A percentile compares a stretch with the other conserved stretches of the same genome.
Evolutionary conservation across 495 filamentous ascomycete species (phyloP).

Genomic region (Aspergillus cavernicola): DNA sequence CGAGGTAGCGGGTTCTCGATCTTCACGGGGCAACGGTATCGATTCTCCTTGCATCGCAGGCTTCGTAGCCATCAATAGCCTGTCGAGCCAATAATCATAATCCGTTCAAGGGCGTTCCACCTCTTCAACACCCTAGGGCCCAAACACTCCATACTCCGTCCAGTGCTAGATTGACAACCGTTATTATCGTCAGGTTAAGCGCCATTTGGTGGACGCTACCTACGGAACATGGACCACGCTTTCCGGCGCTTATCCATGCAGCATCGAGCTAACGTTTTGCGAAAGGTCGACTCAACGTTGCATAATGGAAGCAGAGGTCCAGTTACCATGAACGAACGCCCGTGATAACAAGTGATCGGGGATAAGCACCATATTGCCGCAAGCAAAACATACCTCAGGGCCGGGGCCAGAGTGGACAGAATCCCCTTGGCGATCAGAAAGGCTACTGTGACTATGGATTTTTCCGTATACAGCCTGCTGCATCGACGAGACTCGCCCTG

Average conservation of each 20-base stretch:
- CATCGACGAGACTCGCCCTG: slow-evolving; percentile 6
- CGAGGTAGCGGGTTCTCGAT: slow-evolving; percentile 30
- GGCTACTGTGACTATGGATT: neutral
- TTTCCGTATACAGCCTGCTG: neutral
- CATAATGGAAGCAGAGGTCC: no score
- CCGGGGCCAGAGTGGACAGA: no score
- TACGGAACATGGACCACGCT: slow-evolving; percentile 4
- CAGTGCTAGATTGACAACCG: slow-evolving; percentile 4
- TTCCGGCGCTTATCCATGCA: slow-evolving; percentile 17
- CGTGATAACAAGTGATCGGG: no score
- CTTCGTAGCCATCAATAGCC: slow-evolving; percentile 35
- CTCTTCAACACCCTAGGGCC: neutral
- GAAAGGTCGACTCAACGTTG: neutral
- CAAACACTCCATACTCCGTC: neutral
- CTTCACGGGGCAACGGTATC: slow-evolving; percentile 33
- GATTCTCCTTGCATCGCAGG: slow-evolving; percentile 36
- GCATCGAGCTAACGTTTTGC: neutral
- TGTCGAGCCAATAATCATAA: slow-evolving; percentile 19
- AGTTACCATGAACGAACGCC: no score
- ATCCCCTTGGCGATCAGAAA: neutral
- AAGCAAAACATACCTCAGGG: no score
- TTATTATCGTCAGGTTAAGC: slow-evolving; percentile 16
- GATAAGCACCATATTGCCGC: no score
- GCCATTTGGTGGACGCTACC: slow-evolving; percentile 2
- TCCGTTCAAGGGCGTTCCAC: neutral